A percentile compares a stretch with the other conserved stretches of the same genome.
Evolutionary conservation across 169 alveolate genomes (phyloP).

Genomic region (Plasmodium reichenowi): DNA sequence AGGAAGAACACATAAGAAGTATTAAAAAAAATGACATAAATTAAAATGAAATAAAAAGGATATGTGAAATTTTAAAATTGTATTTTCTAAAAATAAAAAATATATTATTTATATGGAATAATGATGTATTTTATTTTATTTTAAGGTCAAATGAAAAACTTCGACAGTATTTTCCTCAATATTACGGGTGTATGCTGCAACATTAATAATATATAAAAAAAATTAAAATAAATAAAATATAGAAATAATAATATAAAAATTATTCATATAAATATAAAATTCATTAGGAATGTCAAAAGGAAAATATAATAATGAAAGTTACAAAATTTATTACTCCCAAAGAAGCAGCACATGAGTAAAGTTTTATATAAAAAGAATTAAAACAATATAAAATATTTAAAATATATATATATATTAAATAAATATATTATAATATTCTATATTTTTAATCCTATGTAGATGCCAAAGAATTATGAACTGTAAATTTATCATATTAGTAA

Average conservation of each 20-base stretch:
- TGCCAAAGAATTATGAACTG: slow-evolving; percentile 47
- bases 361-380: slow-evolving; percentile 8
- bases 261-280: slow-evolving; percentile 2
- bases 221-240: slow-evolving; percentile 22
- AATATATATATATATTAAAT: not conserved
- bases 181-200: slow-evolving; percentile 34
- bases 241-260: not conserved
- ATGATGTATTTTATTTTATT: not conserved
- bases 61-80: no score
- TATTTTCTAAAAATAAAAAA: no score
- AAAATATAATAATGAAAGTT: slow-evolving; percentile 36
- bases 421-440: not conserved
- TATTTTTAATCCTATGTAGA: slow-evolving; percentile 6
- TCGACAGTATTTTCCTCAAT: slow-evolving; percentile 20
- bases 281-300: slow-evolving; percentile 43
- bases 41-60: no score
- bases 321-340: slow-evolving; percentile 29
- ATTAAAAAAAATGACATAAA: no score
- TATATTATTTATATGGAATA: not conserved
- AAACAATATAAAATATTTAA: not conserved
- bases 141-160: slow-evolving; percentile 46
- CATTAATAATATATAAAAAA: not conserved
- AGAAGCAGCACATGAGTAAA: slow-evolving; percentile 69
- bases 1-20: slow-evolving; percentile 53
- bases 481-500: slow-evolving; percentile 63